Evolutionary conservation across 495 filamentous ascomycete genomes (phyloP), one percentile per base, ranked within the genome.

Genomic region (Diplogelasinospora grovesii): DNA sequence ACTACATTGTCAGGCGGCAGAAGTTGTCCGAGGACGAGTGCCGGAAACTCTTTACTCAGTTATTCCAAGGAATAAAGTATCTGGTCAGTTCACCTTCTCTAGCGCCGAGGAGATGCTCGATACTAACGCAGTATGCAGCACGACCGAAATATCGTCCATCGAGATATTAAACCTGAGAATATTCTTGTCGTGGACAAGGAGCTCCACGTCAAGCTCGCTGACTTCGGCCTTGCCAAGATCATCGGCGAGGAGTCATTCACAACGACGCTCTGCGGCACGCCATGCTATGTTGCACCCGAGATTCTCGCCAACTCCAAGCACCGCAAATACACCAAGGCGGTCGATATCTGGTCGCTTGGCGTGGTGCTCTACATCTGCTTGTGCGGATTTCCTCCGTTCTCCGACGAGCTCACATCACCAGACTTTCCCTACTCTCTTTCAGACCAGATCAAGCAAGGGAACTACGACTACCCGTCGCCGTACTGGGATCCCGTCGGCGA

Each of bases 311-410:
- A 84, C 41, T 75, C 71, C 16, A 77, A 73, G 43, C 74, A 85
- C 33, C 81, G 93, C 33, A 83, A 82, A 55, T 99, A 99, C 61
- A 93, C 87, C 24, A 88, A 87, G 48, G 89, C 90, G 10, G 93
- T 97, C 19, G 93, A 99, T 61, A 73, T 97, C 36, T 99, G 93
- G 93, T 94, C 89, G 0, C 76, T 97, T 11, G 93, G 93, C 9
- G 93, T 99, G 8, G 93, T 97, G n/a, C 76, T 99, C 15, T 99
- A 99, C 62, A 97, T 99, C 49, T 97, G 89, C 56, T 78, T 99
- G 10, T 99, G 93, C 57, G 93, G 93, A 3, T 99, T 97, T 51
- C 92, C 93, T 3, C 93, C 93, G 0, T 99, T 99, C 66, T 89
- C 83, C 2, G 93, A 97, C 48, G 93, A 99, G 61, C 78, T 97